Base-by-base conservation (phyloP, 768 basidiomycete genomes). In the Erythrobasidium yunnanense region DNA sequence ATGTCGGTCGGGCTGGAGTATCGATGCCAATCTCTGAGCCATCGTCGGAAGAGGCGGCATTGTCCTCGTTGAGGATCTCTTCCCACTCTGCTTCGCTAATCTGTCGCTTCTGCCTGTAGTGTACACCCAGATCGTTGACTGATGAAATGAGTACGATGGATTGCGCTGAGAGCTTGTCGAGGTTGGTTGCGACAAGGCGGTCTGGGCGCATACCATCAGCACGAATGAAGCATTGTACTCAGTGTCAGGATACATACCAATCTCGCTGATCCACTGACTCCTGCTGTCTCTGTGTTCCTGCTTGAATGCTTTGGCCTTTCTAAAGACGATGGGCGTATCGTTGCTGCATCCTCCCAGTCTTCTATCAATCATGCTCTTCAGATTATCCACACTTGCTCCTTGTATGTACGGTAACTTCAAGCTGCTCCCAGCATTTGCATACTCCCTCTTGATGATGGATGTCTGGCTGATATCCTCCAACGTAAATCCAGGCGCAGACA, bases 71-170 rank as follows among this genome's bases (percentile, higher is more conserved):
- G 5, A 25, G 22, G 7, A 63, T 46, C 25, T 27, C 42, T 33
- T 51, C 46, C 60, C 60, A 63, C 7, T 63, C 60, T 25, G 2
- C 30, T 32, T 63, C 60, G n/a, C 45, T 27, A 25, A 63, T 49
- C 60, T 63, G 60, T 49, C 60, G 47, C 33, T 63, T 63, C 20
- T 32, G 46, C 27, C 60, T 29, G 27, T 63, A 63, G 32, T 63
- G 60, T 32, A 25, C 11, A 23, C 60, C 60, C 2, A 63, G 49
- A 34, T 63, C 60, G 27, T 46, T 23, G 5, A 63, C 60, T 6
- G 60, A 63, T 25, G 60, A 63, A 15, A 63, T 29, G 38, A 63
- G 32, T 2, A 63, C 47, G 7, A 51, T 51, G 45, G 11, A 30
- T 7, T 20, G 7, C n/a, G 32, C 20, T 4, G 60, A 34, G 27